Base-by-base conservation (phyloP, 768 basidiomycete species). In the Phanerochaete carnosa region DNA sequence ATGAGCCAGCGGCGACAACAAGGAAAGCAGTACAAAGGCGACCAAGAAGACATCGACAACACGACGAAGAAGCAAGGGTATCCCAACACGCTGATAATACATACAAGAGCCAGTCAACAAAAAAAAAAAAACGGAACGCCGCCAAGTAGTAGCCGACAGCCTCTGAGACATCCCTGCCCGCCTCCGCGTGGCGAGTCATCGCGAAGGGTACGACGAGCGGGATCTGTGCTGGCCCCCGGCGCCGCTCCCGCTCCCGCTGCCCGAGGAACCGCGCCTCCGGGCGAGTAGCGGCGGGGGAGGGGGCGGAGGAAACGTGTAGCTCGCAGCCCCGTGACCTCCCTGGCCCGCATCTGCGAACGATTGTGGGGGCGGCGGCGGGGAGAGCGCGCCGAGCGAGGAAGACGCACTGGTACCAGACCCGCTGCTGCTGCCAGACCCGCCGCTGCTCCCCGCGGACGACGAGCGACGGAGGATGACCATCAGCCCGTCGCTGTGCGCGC, bases 401-500 rank as follows among this genome's bases (percentile, higher is more conserved):
- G 43, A 16, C 43, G 2, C 9, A 22, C 22, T 45, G 15, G 43
- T 2, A 16, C 16, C 9, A 45, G 43, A 16, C 43, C 3, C 43
- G 2, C 22, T 45, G 43, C 43, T 45, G 16, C 3, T 22, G 43
- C 43, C 16, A 15, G 16, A 43, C 39, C 11, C 39, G 39, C 39
- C 39, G 11, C 11, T 11, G 39, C 39, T 43, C 11, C 39, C 19
- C 39, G 8, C 39, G 33, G 6, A 13, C 33, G 33, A 35, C 33
- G 33, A 35, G 33, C 29, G 75, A 23, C 91, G 83, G 13, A 93
- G 74, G 64, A 93, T 90, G 63, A 91, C 88, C 77, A 93, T 84
- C 59, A 93, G 77, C 4, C 91, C 91, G 68, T 93, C 91, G 29
- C 91, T 92, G 69, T 92, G 91, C 4, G 88, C 90, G 33, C 89